A percentile compares a stretch with the other conserved stretches of the same genome.
phyloP scores from a whole-genome alignment of 371 early-diverging fungal species.

The Haplosporangium sp. region DNA sequence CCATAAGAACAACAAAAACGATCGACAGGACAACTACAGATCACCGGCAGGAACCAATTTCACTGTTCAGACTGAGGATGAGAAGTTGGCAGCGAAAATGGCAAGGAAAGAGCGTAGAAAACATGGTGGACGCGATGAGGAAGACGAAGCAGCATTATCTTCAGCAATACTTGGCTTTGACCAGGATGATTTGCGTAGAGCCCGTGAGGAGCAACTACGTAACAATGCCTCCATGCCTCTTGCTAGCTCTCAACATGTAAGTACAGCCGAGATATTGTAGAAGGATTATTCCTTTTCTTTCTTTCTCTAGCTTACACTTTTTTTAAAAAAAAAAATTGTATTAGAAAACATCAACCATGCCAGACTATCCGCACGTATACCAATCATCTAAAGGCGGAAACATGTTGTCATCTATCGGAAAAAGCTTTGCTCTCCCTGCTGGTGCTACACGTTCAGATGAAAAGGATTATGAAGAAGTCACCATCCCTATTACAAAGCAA shows the following conservation, averaged over 20 bases:
- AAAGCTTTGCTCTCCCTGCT: constrained; percentile 75
- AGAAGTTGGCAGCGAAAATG: constrained; percentile 72
- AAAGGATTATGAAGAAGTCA: constrained; percentile 84
- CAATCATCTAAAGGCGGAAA: constrained; percentile 65
- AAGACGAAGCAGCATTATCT: constrained; percentile 64
- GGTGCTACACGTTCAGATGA: constrained; percentile 75
- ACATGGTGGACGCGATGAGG: constrained; percentile 48
- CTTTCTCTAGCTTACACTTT: neutral
- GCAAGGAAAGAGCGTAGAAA: constrained; percentile 80
- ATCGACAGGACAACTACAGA: constrained; percentile 26
- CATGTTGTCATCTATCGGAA: constrained; percentile 70
- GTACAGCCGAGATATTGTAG: neutral
- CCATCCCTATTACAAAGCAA: constrained; percentile 75
- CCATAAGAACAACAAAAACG: constrained; percentile 19
- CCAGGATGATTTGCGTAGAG: constrained; percentile 61
- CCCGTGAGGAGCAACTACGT: constrained; percentile 67
- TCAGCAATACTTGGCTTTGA: constrained; percentile 69
- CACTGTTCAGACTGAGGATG: constrained; percentile 79
- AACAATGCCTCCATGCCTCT: constrained; percentile 46
- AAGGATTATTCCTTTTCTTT: neutral
- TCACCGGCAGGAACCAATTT: constrained; percentile 48
- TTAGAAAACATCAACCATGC: constrained; percentile 40
- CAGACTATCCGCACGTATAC: constrained; percentile 71
- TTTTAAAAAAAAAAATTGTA: neutral
- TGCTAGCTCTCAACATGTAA: constrained; percentile 44